Evolutionary conservation across 1,139 yeast species (phyloP).

Genomic region (Spathaspora sp.): DNA sequence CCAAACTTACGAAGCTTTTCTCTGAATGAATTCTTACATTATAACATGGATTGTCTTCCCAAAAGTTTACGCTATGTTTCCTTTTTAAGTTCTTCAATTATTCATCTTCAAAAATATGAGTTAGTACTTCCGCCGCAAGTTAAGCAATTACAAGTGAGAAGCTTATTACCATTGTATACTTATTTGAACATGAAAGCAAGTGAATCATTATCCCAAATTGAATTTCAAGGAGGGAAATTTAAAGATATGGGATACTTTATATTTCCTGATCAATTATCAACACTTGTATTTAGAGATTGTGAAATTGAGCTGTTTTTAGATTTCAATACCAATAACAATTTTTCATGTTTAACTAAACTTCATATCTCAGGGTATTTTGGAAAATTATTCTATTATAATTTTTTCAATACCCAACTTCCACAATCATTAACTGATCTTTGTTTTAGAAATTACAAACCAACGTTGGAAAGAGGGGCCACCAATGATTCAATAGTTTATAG

Average conservation of each 20-base stretch:
- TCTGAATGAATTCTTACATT: conserved; percentile 4
- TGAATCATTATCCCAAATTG: not conserved
- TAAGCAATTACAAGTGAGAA: conserved; percentile 5
- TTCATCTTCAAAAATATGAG: conserved; percentile 1
- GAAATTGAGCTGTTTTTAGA: conserved; percentile 4
- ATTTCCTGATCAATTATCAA: not conserved
- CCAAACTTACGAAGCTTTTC: conserved; percentile 1
- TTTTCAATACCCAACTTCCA: conserved; percentile 4
- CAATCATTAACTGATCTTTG: not conserved
- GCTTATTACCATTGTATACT: conserved; percentile 3
- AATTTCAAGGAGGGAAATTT: conserved; percentile 2
- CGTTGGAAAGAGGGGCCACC: not conserved
- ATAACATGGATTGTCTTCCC: conserved; percentile 1
- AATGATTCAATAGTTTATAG: conserved; percentile 1
- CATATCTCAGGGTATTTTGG: conserved; percentile 4
- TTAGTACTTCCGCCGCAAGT: conserved; percentile 1
- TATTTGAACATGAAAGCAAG: conserved; percentile 3
- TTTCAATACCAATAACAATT: conserved; percentile 3
- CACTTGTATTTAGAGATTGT: conserved; percentile 2
- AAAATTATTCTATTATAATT: conserved; percentile 4
- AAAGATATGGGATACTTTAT: conserved; percentile 7
- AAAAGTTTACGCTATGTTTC: conserved; percentile 1
- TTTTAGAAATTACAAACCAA: conserved; percentile 1
- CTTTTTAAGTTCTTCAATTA: conserved; percentile 1
- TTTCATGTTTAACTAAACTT: not conserved